Evolutionary conservation across 768 basidiomycete genomes (phyloP), one percentile per base, ranked within the genome.

Genomic region (Podaxis mareebaensis): DNA sequence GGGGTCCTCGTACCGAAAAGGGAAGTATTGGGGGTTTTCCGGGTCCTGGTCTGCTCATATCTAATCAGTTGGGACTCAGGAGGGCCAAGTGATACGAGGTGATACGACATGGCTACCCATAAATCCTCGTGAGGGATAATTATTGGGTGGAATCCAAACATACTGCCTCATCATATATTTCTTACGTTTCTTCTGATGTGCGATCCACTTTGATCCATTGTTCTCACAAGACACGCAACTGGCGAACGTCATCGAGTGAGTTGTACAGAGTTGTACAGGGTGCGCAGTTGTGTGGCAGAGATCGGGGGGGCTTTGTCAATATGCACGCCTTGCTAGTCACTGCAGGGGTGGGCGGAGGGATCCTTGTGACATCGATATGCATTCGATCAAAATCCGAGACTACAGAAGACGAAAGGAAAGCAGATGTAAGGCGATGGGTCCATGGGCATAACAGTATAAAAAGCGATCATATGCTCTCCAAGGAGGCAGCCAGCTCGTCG

Each of bases 401-500:
- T 60, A 60, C 48, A 39, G 24, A 38, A 30, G 38, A 28, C 15
- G 49, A 24, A 30, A 38, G 53, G 42, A 44, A 39, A 36, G 52
- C 13, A 57, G 33, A 61, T 53, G 58, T 42, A 54, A 65, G 48
- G 28, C 11, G 40, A 48, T 42, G 36, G 40, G 53, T 61, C 52
- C 53, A 48, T 59, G 59, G 7, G 52, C 22, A 28, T 61, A 57
- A 40, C n/a, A 28, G 8, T 20, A 28, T n/a, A 15, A n/a, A 53
- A 63, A 26, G 44, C 39, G 67, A 76, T 82, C 76, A 90, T 69
- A 93, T 68, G 69, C 81, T 80, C 72, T 89, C 86, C 92, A 96
- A 93, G 76, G 76, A 84, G 61, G 78, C 69, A 64, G 89, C 87
- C 65, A 98, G 85, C 60, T 95, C 93, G 69, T 92, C 90, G 74